Conservation (phyloP, 768 basidiomycete species). For the Porphyrellus cyaneotinctus region DNA sequence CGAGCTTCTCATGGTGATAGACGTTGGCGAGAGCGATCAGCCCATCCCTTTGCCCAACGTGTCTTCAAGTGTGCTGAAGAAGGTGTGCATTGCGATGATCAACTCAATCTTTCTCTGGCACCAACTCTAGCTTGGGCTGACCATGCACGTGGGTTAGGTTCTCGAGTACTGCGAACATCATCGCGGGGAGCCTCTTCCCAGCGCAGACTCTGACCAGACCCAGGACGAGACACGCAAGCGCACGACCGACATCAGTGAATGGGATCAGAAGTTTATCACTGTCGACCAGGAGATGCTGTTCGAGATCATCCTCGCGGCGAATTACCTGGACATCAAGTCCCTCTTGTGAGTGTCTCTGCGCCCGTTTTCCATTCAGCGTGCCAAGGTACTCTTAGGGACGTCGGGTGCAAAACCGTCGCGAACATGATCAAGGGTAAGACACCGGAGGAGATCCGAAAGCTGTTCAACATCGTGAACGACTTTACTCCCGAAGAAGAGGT, state of each 20-base stretch:
- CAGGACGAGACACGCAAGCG: constrained; percentile 95
- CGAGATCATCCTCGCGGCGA: constrained; percentile 98
- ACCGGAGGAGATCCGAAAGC: constrained; percentile 97
- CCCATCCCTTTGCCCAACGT: constrained; percentile 95
- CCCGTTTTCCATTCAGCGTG: neutral
- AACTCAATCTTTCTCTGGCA: neutral
- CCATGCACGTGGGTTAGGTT: constrained; percentile 53
- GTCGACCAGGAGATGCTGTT: constrained; percentile 99
- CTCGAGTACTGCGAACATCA: constrained; percentile 99
- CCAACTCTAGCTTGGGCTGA: constrained; percentile 6
- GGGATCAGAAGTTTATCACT: constrained; percentile 98
- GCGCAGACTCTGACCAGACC: constrained; percentile 71
- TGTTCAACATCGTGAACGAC: constrained; percentile 97
- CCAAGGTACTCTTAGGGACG: constrained; percentile 56
- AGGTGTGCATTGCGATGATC: constrained; percentile 45
- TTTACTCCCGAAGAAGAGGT: constrained; percentile 99
- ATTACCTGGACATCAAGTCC: constrained; percentile 99
- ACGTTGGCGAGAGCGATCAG: constrained; percentile 92
- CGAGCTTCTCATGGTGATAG: constrained; percentile 37
- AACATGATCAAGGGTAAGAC: constrained; percentile 99
- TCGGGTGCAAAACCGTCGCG: constrained; percentile 97
- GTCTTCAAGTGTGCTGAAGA: constrained; percentile 87
- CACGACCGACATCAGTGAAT: constrained; percentile 97
- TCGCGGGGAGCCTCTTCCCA: constrained; percentile 92
- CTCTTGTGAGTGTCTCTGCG: constrained; percentile 76